Percentiles rank a stretch among this genome's conserved stretches.
Evolutionary conservation across 768 basidiomycete genomes (phyloP).

Genomic region (Mycena polygramma): DNA sequence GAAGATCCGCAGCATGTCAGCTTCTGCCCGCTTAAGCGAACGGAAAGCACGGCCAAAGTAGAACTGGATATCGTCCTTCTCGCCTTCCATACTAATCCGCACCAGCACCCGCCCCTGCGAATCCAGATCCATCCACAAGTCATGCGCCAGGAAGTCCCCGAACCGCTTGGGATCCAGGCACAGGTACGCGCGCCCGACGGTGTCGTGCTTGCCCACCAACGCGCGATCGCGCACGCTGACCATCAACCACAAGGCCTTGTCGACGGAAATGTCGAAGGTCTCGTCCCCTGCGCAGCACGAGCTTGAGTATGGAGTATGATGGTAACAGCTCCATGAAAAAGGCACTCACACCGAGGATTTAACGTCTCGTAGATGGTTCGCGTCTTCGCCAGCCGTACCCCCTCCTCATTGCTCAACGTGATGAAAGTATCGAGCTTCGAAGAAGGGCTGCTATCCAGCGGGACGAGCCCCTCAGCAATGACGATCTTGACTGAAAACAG

Average conservation of each 20-base stretch:
- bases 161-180: constrained; percentile 92
- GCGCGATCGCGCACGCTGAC: constrained; percentile 93
- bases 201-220: constrained; percentile 92
- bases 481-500: constrained; percentile 96
- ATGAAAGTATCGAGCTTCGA: constrained; percentile 93
- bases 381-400: constrained; percentile 92
- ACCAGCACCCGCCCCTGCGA: constrained; percentile 86
- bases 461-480: constrained; percentile 89
- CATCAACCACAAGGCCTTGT: constrained; percentile 97
- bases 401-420: constrained; percentile 93
- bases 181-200: constrained; percentile 90
- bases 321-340: constrained; percentile 2
- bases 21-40: constrained; percentile 91
- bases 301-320: constrained; percentile 20
- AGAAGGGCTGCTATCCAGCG: constrained; percentile 81
- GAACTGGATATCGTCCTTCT: constrained; percentile 98
- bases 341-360: constrained; percentile 86
- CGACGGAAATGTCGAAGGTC: constrained; percentile 94
- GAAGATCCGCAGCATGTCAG: constrained; percentile 95
- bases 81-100: constrained; percentile 97
- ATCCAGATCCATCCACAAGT: constrained; percentile 93
- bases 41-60: constrained; percentile 97
- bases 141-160: constrained; percentile 90
- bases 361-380: constrained; percentile 94
- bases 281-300: constrained; percentile 85